Evolutionary conservation across 1,284 basidiomycete genomes (phyloP).

Genomic region (Porogramme epimiltina): DNA sequence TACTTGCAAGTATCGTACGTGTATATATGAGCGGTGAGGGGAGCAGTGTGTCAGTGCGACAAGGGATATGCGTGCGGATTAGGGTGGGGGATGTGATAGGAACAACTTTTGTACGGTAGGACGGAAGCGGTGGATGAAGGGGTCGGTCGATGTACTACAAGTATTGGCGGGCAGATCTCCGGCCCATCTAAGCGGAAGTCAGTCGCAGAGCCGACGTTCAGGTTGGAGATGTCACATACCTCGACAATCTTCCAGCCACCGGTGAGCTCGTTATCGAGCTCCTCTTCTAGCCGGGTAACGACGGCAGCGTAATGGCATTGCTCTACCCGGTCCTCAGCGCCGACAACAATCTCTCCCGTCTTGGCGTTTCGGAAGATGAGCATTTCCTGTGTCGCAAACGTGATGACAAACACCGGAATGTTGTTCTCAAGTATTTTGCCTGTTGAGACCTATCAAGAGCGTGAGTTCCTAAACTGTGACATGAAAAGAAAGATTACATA

Average conservation of each 20-base stretch:
- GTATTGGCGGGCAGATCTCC: constrained; percentile 43
- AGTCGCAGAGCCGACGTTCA: neutral
- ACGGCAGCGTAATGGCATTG: constrained; percentile 94
- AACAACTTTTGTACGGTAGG: constrained; percentile 16
- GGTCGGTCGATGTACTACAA: constrained; percentile 27
- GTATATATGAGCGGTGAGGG: constrained; percentile 19
- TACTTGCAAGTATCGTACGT: constrained; percentile 14
- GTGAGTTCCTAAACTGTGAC: neutral
- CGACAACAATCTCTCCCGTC: constrained; percentile 84
- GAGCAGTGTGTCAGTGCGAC: neutral
- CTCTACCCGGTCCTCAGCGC: constrained; percentile 88
- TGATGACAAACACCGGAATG: constrained; percentile 91
- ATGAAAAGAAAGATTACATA: constrained; percentile 42
- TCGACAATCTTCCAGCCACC: constrained; percentile 99
- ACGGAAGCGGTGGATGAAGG: neutral
- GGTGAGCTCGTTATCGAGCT: constrained; percentile 89
- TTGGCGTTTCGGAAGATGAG: constrained; percentile 90
- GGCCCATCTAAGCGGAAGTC: constrained; percentile 36
- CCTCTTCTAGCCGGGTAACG: constrained; percentile 84
- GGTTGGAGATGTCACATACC: constrained; percentile 51
- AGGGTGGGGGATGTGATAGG: constrained; percentile 3
- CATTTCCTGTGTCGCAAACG: constrained; percentile 94
- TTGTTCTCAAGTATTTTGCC: constrained; percentile 91
- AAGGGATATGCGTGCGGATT: constrained; percentile 7
- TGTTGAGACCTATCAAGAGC: constrained; percentile 55